Evolutionary conservation across 768 basidiomycete species (phyloP).

Genomic region (button mushroom (Agaricus bisporus)): DNA sequence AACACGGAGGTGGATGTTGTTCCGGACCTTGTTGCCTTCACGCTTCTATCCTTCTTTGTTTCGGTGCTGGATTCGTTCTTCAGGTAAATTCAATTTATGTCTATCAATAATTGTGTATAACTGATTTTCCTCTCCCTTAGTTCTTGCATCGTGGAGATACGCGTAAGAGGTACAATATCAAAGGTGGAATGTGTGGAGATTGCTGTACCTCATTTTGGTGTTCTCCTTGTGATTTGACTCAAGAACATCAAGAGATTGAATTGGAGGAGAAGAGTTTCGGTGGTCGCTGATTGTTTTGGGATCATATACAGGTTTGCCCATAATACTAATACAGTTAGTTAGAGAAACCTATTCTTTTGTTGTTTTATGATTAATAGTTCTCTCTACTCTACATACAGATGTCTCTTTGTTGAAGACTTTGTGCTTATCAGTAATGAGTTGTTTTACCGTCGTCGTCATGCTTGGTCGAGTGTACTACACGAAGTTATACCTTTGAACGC

Average conservation of each 20-base stretch:
- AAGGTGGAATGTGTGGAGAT: slow-evolving; percentile 36
- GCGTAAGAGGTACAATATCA: slow-evolving; percentile 40
- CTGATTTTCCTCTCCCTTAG: slow-evolving; percentile 11
- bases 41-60: slow-evolving; percentile 20
- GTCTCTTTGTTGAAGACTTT: too few species aligned
- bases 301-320: too few species aligned
- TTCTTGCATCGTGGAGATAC: slow-evolving; percentile 29
- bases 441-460: too few species aligned
- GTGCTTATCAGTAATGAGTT: too few species aligned
- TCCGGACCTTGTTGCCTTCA: slow-evolving; percentile 32
- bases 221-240: slow-evolving; percentile 40
- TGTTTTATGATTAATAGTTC: too few species aligned
- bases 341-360: too few species aligned
- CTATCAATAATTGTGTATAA: not conserved
- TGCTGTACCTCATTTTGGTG: slow-evolving; percentile 36
- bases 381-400: too few species aligned
- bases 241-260: slow-evolving; percentile 41
- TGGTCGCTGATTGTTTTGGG: not conserved
- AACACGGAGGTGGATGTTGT: slow-evolving; percentile 25
- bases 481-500: too few species aligned
- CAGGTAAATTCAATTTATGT: slow-evolving; percentile 24
- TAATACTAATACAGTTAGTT: too few species aligned
- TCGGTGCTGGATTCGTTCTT: slow-evolving; percentile 32
- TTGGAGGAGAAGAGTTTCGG: slow-evolving; percentile 36
- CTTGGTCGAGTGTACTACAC: too few species aligned